Base-by-base conservation (phyloP, 1,284 basidiomycete genomes). In the Cerrena zonata region DNA sequence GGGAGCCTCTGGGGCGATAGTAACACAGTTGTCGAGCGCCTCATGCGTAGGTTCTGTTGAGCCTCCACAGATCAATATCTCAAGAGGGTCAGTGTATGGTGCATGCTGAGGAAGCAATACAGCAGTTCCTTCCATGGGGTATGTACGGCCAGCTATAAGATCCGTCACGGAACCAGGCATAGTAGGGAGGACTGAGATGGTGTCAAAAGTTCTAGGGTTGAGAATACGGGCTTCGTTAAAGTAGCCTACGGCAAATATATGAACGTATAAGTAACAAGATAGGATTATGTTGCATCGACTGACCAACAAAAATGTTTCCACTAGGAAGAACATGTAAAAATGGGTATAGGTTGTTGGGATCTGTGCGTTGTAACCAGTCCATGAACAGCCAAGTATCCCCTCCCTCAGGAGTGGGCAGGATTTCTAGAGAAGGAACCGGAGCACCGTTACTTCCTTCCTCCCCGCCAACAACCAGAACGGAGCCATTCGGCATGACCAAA, bases 151-250 rank as follows among this genome's bases (percentile, higher is more conserved):
- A 15, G 71, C 83, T 21, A 77, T 66, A 63, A 86, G 82, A 54
- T 86, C 80, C 55, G 82, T 86, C n/a, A 89, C 86, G 1, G 80
- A 74, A 0, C 79, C 85, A 1, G 90, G 88, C 50, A 88, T 78
- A 55, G 86, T 82, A 5, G 87, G 87, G 1, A 91, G 67, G 11
- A 73, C 66, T 3, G 65, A 68, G 48, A 79, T 63, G 0, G 86
- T 89, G 22, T 73, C 64, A 56, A 89, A 85, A 0, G 77, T 85
- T 3, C 63, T 68, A 0, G 82, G 79, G 54, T 89, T 76, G 13
- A 89, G 70, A 52, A 88, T 78, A n/a, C 86, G 78, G 0, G 87
- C 87, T 63, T 89, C 84, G 56, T 89, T 89, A 67, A 81, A 89
- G 60, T 89, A 87, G 2, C 76, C 83, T 85, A 51, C 44, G n/a